Conservation (phyloP, 805 yeast species). For the Sugiyamaella americana region DNA sequence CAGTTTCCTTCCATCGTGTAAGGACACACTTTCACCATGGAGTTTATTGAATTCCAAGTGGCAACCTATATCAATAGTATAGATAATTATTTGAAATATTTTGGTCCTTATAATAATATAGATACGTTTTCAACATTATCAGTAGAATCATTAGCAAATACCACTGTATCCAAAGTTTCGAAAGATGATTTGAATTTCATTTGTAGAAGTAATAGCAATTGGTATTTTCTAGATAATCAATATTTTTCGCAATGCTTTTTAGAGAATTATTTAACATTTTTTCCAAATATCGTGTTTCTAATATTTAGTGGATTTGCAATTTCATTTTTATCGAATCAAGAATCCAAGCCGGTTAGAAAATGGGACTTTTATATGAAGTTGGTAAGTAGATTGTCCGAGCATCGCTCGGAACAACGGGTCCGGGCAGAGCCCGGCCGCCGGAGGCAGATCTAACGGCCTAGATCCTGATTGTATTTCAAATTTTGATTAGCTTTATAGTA, state of each 20-base stretch:
- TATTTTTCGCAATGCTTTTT: not conserved
- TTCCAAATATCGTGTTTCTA: not conserved
- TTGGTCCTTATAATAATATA: too few relatives aligned
- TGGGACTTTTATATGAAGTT: slow-evolving; percentile 3
- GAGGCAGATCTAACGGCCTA: not conserved
- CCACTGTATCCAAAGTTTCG: not conserved
- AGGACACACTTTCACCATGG: not conserved
- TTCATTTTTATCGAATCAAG: not conserved
- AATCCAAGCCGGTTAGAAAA: not conserved
- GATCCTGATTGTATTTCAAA: not conserved
- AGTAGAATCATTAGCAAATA: too few relatives aligned
- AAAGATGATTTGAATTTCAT: not conserved
- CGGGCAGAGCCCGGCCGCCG: too few relatives aligned
- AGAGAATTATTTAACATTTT: not conserved
- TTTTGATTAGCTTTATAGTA: not conserved
- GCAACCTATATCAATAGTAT: not conserved
- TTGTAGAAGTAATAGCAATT: not conserved
- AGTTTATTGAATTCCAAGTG: not conserved
- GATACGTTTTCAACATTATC: too few relatives aligned
- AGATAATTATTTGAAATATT: not conserved
- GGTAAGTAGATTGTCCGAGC: not conserved
- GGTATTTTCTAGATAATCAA: not conserved
- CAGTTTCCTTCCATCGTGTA: too few relatives aligned
- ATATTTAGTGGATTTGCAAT: not conserved
- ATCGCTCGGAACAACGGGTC: not conserved